Percentiles rank a stretch among this genome's conserved stretches.
Evolutionary conservation across 2,329 filamentous ascomycete genomes (phyloP).

Genomic region (Diaporthe ilicicola): DNA sequence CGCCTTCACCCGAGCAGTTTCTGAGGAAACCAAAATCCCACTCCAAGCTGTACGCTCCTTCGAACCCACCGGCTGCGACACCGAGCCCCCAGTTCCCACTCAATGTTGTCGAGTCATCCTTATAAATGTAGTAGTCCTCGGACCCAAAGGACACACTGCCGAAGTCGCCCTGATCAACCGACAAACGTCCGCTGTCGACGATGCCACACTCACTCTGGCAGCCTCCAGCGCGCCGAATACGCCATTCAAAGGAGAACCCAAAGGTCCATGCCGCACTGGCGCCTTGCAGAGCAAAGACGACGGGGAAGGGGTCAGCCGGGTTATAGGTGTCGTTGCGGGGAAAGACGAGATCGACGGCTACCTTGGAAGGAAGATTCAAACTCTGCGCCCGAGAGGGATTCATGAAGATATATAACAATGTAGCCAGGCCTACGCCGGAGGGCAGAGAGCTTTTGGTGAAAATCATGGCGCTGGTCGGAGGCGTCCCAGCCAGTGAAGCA

Average conservation of each 20-base stretch:
- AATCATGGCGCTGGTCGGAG: neutral
- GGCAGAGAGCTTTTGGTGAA: neutral
- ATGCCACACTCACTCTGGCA: slow-evolving; percentile 3
- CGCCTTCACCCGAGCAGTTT: slow-evolving; percentile 11
- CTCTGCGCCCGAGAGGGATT: neutral
- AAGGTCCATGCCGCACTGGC: slow-evolving; percentile 24
- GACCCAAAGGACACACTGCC: neutral
- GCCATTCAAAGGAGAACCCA: slow-evolving; percentile 15
- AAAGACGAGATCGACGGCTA: slow-evolving; percentile 43
- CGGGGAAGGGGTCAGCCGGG: slow-evolving; percentile 38
- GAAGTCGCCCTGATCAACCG: neutral
- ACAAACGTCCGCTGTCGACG: slow-evolving; percentile 2
- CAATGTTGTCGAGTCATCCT: neutral
- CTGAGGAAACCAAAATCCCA: slow-evolving; percentile 19
- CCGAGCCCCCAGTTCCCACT: neutral
- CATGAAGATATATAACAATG: neutral
- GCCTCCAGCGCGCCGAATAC: neutral
- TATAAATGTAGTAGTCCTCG: slow-evolving; percentile 1
- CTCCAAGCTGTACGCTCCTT: slow-evolving; percentile 4
- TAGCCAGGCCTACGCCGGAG: neutral
- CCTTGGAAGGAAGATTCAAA: slow-evolving; percentile 40
- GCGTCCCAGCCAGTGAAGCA: neutral
- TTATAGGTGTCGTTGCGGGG: slow-evolving; percentile 44
- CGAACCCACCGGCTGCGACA: neutral
- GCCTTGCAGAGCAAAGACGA: slow-evolving; percentile 42